Conservation (phyloP, 179 eudicot genomes). For the Actinidia arguta region DNA sequence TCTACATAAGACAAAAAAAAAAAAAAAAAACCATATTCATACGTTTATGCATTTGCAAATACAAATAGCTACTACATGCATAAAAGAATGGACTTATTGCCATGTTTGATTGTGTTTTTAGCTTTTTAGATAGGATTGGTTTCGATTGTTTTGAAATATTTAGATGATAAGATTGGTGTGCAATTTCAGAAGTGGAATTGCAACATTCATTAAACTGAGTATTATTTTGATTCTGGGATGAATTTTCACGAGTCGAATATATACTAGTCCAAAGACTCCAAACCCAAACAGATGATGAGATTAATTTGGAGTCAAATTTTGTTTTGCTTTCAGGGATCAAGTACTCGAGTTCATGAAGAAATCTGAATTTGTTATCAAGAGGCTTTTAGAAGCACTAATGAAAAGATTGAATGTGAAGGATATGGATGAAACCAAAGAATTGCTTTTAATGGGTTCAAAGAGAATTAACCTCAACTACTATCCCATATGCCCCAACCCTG, state of each 20-base stretch:
- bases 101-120: not conserved
- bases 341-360: conserved; percentile 18
- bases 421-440: conserved; percentile 10
- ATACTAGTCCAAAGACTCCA: too few species aligned
- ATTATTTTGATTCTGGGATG: too few species aligned
- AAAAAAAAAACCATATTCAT: too few species aligned
- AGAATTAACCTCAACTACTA: conserved; percentile 26
- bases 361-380: conserved; percentile 3
- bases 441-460: conserved; percentile 13
- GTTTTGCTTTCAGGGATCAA: conserved; percentile 16
- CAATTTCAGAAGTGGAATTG: too few species aligned
- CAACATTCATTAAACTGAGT: too few species aligned
- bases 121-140: not conserved
- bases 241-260: too few species aligned
- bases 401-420: conserved; percentile 25
- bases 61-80: too few species aligned
- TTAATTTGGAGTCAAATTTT: not conserved
- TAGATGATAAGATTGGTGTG: too few species aligned
- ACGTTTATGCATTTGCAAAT: too few species aligned
- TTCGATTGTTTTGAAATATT: not conserved
- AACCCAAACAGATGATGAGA: too few species aligned
- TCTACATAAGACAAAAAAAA: too few species aligned
- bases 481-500: conserved; percentile 43
- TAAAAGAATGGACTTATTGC: not conserved
- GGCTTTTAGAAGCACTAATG: conserved; percentile 21